Base-by-base conservation (phyloP, 352 stramenopile genomes). In the Pythium phragmiticola region DNA sequence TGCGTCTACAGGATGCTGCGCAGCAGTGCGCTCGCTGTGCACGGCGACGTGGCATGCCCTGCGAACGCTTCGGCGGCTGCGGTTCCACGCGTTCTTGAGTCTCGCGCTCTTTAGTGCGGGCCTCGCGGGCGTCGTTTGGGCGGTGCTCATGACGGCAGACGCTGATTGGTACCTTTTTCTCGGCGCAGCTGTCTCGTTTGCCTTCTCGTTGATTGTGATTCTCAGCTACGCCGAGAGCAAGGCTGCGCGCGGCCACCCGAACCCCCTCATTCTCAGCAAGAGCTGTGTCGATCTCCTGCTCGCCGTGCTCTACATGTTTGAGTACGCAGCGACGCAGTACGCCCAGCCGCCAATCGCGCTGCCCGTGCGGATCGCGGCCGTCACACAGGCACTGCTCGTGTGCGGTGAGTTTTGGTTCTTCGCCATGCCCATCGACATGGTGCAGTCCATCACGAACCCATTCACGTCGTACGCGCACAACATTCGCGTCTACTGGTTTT, bases 401-500 rank as follows among this genome's bases (percentile, higher is more conserved):
- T 84, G 84, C n/a, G 82, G 83, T 4, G 87, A 96, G 54, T 94
- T 94, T 48, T 94, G 87, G 87, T 96, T 94, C 76, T 94, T 92
- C 55, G 86, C 86, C 19, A 96, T 96, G 64, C 84, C 83, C 7
- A 88, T 94, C 50, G 87, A 96, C 63, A 87, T 96, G 70, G 78
- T 93, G 43, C 86, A 96, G 78, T 94, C 84, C 21, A 89, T 96
- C 63, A 93, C 87, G 23, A 96, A 96, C 66, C 87, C 87, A 12
- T 96, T 96, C 68, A 93, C 87, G 48, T 94, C 85, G 37, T 96
- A 94, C 63, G 70, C 82, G 49, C 68, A 91, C 68, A 96, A 96
- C 68, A 80, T 92, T 17, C 73, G 80, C 7, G 63, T 91, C 9
- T 96, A 96, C 71, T 91, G 84, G 82, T 82, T 93, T 61, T 94